Evolutionary conservation across 306 rosid genomes (phyloP).

Genomic region (Cucurbita pepo): DNA sequence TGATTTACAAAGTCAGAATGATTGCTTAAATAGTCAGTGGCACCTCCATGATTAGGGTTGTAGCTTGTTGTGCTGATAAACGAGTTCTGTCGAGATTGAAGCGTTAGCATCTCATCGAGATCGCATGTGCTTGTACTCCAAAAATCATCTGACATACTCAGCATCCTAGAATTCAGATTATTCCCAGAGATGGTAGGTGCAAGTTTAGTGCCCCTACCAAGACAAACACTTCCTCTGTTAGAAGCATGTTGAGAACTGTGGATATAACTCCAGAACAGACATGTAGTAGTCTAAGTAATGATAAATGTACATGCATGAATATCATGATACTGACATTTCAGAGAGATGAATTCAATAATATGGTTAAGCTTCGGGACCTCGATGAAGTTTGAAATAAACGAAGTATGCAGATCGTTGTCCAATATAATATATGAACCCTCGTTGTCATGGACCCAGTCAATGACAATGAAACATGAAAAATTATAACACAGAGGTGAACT

Average conservation of each 20-base stretch:
- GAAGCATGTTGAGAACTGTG: background rate
- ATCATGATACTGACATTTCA: background rate
- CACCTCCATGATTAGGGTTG: background rate
- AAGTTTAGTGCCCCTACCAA: background rate
- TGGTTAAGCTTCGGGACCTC: background rate
- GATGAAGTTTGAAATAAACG: background rate
- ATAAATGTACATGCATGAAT: background rate
- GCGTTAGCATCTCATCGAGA: background rate
- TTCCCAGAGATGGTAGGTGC: background rate
- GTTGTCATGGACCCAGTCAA: background rate
- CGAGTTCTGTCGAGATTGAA: conserved; percentile 3
- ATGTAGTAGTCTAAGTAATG: background rate
- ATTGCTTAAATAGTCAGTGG: background rate
- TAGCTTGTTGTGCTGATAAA: background rate
- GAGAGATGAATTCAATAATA: background rate
- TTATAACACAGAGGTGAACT: background rate
- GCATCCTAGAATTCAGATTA: background rate
- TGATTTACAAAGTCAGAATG: conserved; percentile 8
- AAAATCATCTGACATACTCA: background rate
- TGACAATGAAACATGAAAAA: background rate
- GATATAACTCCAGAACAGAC: background rate
- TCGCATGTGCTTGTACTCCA: conserved; percentile 9
- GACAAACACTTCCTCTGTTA: background rate
- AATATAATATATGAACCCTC: background rate
- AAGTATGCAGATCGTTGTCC: background rate